Conservation (phyloP, 2,329 filamentous ascomycete genomes). For the Neoscytalidium dimidiatum region DNA sequence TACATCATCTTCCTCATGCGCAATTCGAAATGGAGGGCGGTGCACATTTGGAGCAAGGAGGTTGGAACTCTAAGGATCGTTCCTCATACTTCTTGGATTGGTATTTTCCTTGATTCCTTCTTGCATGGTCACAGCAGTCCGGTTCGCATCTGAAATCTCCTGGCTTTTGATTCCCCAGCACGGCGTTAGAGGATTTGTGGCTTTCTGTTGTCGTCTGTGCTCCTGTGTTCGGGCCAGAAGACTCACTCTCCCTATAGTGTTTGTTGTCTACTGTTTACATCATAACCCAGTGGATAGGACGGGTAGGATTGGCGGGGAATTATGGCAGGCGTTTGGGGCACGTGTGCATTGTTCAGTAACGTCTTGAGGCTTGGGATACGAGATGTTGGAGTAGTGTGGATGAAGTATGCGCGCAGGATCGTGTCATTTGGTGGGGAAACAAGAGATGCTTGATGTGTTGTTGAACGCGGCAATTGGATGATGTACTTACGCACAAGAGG, state of each 20-base stretch:
- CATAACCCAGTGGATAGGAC: neutral
- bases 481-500: too few relatives aligned
- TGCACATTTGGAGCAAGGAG: too few relatives aligned
- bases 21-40: neutral
- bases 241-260: neutral
- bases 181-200: neutral
- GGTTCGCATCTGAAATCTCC: neutral
- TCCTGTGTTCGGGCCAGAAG: neutral
- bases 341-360: neutral
- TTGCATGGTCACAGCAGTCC: neutral
- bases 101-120: neutral
- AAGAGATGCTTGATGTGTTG: too few relatives aligned
- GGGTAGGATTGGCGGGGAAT: neutral
- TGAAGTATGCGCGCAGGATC: neutral
- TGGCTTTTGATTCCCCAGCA: neutral
- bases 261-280: neutral
- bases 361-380: neutral
- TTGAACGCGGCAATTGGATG: too few relatives aligned
- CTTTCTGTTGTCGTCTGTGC: neutral
- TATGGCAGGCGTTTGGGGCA: neutral
- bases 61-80: too few relatives aligned
- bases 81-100: too few relatives aligned
- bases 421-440: neutral
- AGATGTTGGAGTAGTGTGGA: neutral
- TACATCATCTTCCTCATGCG: neutral